phyloP scores from a whole-genome alignment of 768 basidiomycete species.

The Pisolithus microcarpus region DNA sequence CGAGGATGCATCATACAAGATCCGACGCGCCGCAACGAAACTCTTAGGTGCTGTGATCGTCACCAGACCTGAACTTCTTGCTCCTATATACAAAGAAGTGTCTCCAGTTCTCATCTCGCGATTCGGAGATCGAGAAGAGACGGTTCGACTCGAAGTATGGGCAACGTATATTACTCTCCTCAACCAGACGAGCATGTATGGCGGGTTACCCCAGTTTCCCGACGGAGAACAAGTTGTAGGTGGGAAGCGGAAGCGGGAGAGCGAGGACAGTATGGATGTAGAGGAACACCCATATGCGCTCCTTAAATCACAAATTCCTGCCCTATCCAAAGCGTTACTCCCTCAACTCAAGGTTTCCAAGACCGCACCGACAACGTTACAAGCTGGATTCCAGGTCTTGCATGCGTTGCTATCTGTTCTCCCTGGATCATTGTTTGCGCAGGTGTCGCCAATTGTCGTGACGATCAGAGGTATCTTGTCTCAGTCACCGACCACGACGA shows the following conservation, averaged over 20 bases:
- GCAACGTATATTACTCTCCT: constrained; percentile 75
- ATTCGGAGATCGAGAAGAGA: constrained; percentile 92
- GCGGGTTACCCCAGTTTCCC: constrained; percentile 49
- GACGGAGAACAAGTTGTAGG: constrained; percentile 40
- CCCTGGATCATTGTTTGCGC: constrained; percentile 72
- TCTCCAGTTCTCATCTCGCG: constrained; percentile 86
- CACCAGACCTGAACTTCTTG: constrained; percentile 84
- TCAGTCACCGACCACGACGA: constrained; percentile 64
- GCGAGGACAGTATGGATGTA: constrained; percentile 65
- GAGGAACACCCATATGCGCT: constrained; percentile 68
- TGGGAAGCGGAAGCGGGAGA: constrained; percentile 73
- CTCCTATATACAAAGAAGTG: constrained; percentile 72
- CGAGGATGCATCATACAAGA: constrained; percentile 97
- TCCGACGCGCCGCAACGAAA: constrained; percentile 89
- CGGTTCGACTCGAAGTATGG: constrained; percentile 90
- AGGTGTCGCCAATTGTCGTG: constrained; percentile 55
- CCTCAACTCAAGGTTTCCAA: constrained; percentile 81
- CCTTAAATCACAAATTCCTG: constrained; percentile 68
- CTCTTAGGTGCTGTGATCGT: constrained; percentile 77
- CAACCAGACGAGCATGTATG: constrained; percentile 78
- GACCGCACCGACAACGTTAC: constrained; percentile 67
- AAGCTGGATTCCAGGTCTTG: constrained; percentile 80
- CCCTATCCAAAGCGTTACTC: constrained; percentile 72
- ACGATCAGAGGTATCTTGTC: constrained; percentile 60
- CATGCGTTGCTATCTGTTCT: constrained; percentile 70